Conservation (phyloP, 2,329 filamentous ascomycete genomes). For the Aureobasidium subglaciale region DNA sequence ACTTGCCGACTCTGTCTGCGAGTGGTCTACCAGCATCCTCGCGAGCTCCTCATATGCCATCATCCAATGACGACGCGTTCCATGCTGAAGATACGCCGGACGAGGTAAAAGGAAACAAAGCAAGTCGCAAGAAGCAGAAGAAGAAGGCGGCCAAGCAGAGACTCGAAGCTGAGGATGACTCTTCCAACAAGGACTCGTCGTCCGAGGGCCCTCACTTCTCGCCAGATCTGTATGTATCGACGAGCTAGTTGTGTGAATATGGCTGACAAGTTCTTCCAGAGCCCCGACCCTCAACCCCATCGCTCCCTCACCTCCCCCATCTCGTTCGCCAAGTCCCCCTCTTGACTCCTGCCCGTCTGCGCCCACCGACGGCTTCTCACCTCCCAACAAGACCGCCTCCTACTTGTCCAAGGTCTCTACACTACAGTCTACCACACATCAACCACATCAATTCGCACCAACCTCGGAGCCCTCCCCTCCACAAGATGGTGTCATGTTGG, state of each 20-base stretch:
- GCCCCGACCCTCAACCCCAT: constrained; percentile 5
- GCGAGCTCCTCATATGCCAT: constrained; percentile 16
- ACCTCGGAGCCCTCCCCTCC: constrained; percentile 11
- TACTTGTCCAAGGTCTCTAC: not conserved
- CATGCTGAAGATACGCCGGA: constrained; percentile 18
- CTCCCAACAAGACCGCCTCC: not conserved
- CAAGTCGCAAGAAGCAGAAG: constrained; percentile 17
- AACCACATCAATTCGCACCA: not conserved
- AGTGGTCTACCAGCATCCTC: not conserved
- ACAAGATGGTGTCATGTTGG: constrained; percentile 14
- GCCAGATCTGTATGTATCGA: constrained; percentile 15
- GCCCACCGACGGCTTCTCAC: not conserved
- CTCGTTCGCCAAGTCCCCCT: constrained; percentile 1
- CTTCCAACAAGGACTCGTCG: constrained; percentile 13
- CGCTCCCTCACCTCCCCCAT: constrained; percentile 12
- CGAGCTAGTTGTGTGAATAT: not conserved
- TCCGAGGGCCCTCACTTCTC: constrained; percentile 15
- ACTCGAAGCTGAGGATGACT: constrained; percentile 12
- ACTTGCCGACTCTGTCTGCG: constrained; percentile 6
- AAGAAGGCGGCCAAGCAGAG: constrained; percentile 17
- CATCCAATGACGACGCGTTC: constrained; percentile 18
- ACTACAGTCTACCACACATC: not conserved
- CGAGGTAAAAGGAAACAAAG: constrained; percentile 14
- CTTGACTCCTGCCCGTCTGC: not conserved
- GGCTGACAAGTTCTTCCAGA: constrained; percentile 1